Percentiles rank a stretch among this genome's conserved stretches.
Conservation (phyloP, 179 eudicot species). For the Camellia oleifera region DNA sequence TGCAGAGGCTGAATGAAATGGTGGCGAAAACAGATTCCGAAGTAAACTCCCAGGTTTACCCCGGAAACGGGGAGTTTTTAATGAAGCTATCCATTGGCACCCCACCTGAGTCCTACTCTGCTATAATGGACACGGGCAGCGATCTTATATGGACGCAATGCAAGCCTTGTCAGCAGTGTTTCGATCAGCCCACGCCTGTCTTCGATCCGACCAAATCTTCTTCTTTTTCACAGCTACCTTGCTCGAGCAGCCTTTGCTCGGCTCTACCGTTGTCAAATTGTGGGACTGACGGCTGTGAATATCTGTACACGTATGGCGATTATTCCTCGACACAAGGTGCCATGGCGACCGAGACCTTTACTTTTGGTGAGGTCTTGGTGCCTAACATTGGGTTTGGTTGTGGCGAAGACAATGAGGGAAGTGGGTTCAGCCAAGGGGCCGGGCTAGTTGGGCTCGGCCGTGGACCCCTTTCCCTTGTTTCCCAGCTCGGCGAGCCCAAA, state of each 20-base stretch:
- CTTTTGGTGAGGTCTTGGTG: slow-evolving; percentile 52
- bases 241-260: slow-evolving; percentile 55
- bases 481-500: slow-evolving; percentile 68
- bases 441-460: slow-evolving; percentile 89
- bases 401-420: slow-evolving; percentile 77
- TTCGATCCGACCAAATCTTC: slow-evolving; percentile 67
- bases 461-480: slow-evolving; percentile 78
- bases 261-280: slow-evolving; percentile 52
- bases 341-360: slow-evolving; percentile 72
- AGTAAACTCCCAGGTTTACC: slow-evolving; percentile 42
- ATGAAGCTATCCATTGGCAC: slow-evolving; percentile 66
- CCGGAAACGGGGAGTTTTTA: slow-evolving; percentile 75
- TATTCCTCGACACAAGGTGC: slow-evolving; percentile 73
- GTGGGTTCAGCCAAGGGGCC: slow-evolving; percentile 70
- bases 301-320: slow-evolving; percentile 74
- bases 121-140: slow-evolving; percentile 83
- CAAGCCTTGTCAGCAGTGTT: slow-evolving; percentile 67
- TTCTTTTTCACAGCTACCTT: slow-evolving; percentile 45
- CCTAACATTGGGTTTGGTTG: slow-evolving; percentile 76
- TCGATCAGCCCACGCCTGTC: slow-evolving; percentile 56
- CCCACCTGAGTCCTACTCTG: slow-evolving; percentile 49
- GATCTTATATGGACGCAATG: slow-evolving; percentile 87
- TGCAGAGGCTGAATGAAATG: slow-evolving; percentile 53
- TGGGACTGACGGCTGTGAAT: slow-evolving; percentile 42
- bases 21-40: slow-evolving; percentile 27